Conservation (phyloP, 768 basidiomycete genomes). For the Boletus reticuloceps region DNA sequence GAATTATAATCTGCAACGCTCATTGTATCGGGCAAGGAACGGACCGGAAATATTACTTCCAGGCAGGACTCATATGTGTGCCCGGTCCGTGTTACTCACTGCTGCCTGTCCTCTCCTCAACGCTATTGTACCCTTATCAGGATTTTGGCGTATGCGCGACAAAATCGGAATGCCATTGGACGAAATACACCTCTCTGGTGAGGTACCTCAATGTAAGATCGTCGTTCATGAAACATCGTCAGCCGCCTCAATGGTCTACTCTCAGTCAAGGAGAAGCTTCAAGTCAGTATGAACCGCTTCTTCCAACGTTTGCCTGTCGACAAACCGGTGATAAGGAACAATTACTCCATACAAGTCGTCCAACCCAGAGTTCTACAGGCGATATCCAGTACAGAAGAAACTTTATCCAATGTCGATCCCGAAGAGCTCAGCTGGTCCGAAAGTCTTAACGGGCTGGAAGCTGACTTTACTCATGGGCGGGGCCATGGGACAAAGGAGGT, state of each 20-base stretch:
- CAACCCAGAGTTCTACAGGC: slow-evolving; percentile 10
- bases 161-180: slow-evolving; percentile 74
- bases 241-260: slow-evolving; percentile 1
- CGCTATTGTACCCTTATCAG: slow-evolving; percentile 32
- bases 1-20: background rate
- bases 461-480: slow-evolving; percentile 32
- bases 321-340: slow-evolving; percentile 73
- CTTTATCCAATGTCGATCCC: slow-evolving; percentile 43
- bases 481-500: slow-evolving; percentile 13
- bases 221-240: background rate
- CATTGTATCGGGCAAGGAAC: slow-evolving; percentile 38
- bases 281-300: slow-evolving; percentile 65
- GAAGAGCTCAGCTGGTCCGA: slow-evolving; percentile 67
- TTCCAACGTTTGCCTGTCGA: slow-evolving; percentile 65
- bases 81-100: slow-evolving; percentile 43
- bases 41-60: slow-evolving; percentile 74
- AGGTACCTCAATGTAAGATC: slow-evolving; percentile 71
- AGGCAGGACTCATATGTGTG: slow-evolving; percentile 68
- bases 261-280: slow-evolving; percentile 62
- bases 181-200: slow-evolving; percentile 61
- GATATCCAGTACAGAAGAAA: slow-evolving; percentile 7
- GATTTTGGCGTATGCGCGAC: slow-evolving; percentile 78
- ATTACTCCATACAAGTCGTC: slow-evolving; percentile 52
- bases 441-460: slow-evolving; percentile 56
- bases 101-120: background rate